Evolutionary conservation across 192 early-diverging fungal species (phyloP).

Genomic region (Diversispora eburnea): DNA sequence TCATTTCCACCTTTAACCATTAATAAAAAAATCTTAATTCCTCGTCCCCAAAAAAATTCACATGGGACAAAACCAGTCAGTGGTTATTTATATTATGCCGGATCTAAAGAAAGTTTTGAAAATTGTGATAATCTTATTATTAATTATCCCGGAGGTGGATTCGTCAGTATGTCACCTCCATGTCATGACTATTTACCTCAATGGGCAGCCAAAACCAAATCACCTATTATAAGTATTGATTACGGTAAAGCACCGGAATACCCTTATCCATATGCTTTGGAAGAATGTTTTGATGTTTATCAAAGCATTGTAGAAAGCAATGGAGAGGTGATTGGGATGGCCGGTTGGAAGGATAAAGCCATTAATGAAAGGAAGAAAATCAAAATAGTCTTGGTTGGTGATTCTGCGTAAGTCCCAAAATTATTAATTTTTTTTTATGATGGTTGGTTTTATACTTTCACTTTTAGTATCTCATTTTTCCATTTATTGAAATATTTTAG

Average conservation of each 20-base stretch:
- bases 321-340: constrained; percentile 74
- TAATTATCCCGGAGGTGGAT: constrained; percentile 82
- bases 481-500: constrained; percentile 36
- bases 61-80: constrained; percentile 34
- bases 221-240: constrained; percentile 79
- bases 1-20: constrained; percentile 41
- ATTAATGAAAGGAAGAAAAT: constrained; percentile 43
- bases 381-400: constrained; percentile 77
- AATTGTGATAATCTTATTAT: constrained; percentile 48
- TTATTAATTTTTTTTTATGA: constrained; percentile 12
- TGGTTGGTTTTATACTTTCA: background rate
- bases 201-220: constrained; percentile 70
- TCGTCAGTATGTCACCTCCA: constrained; percentile 83
- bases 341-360: constrained; percentile 45
- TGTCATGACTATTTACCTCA: constrained; percentile 80
- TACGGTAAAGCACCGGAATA: constrained; percentile 95
- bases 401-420: constrained; percentile 77
- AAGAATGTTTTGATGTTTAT: constrained; percentile 92
- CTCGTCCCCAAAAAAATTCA: constrained; percentile 26
- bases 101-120: constrained; percentile 35
- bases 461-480: background rate
- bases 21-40: constrained; percentile 32
- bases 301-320: constrained; percentile 65
- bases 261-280: constrained; percentile 87
- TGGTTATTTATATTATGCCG: constrained; percentile 58